Evolutionary conservation across 345 rosid species (phyloP).

Genomic region (Rhodamnia rubescens): DNA sequence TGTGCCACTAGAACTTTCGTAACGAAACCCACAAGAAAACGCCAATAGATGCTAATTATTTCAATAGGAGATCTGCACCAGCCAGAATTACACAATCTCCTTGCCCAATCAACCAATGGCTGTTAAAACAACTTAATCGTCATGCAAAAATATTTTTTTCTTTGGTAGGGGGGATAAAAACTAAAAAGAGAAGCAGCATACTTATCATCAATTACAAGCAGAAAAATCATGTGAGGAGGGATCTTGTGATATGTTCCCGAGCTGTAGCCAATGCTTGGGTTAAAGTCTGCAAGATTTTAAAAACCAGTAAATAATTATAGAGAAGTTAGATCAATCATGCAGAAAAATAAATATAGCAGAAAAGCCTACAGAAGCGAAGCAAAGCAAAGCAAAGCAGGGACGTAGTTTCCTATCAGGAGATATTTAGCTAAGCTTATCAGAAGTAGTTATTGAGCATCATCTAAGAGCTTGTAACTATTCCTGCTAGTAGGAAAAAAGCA

Average conservation of each 20-base stretch:
- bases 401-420: neutral
- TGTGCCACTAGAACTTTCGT: neutral
- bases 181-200: neutral
- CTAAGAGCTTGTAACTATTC: neutral
- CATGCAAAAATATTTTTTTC: neutral
- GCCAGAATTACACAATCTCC: neutral
- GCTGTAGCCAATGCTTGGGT: conserved; percentile 57
- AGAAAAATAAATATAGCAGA: neutral
- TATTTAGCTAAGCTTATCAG: neutral
- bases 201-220: neutral
- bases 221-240: conserved; percentile 32
- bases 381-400: neutral
- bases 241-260: conserved; percentile 59
- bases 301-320: neutral
- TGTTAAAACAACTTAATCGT: neutral
- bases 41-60: neutral
- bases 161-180: neutral
- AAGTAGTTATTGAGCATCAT: neutral
- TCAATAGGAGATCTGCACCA: neutral
- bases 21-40: neutral
- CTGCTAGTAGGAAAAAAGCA: neutral
- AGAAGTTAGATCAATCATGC: neutral
- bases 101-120: neutral
- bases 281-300: conserved; percentile 31
- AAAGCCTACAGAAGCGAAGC: neutral